Conservation (phyloP, 1,139 yeast genomes). For the Scheffersomyces illinoinensis region DNA sequence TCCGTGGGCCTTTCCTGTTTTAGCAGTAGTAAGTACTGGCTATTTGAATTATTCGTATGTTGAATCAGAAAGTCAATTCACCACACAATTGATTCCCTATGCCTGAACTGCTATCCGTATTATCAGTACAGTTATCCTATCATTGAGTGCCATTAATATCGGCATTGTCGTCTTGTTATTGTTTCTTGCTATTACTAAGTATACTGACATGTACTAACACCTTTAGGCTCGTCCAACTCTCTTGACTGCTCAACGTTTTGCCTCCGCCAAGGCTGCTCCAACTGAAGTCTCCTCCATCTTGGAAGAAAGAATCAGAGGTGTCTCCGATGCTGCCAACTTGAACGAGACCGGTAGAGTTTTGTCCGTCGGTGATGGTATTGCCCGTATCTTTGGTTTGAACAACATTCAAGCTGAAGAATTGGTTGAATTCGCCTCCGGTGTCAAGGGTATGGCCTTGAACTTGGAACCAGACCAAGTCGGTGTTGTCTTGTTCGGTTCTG, state of each 20-base stretch:
- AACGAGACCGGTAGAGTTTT: constrained; percentile 99
- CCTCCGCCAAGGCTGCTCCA: constrained; percentile 98
- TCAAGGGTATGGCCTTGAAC: constrained; percentile 99
- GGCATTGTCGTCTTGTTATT: neutral
- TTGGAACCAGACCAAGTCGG: constrained; percentile 99
- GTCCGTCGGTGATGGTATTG: constrained; percentile 99
- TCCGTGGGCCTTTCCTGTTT: neutral
- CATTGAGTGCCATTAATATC: neutral
- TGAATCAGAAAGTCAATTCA: neutral
- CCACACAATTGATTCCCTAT: neutral
- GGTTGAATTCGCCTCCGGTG: constrained; percentile 99
- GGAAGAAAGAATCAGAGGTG: constrained; percentile 99
- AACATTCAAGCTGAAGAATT: constrained; percentile 99
- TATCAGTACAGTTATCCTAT: neutral
- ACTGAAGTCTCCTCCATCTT: constrained; percentile 98
- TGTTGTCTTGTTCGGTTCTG: constrained; percentile 99
- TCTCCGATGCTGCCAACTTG: constrained; percentile 94
- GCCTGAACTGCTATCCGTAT: neutral
- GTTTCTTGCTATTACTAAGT: neutral
- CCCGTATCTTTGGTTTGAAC: constrained; percentile 99
- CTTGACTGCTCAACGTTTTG: constrained; percentile 71
- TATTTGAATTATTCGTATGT: no score
- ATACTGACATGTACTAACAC: constrained; percentile 20
- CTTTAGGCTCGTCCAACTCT: constrained; percentile 72
- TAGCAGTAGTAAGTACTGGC: neutral